Evolutionary conservation across 1,284 basidiomycete species (phyloP).

Genomic region (Polyporus tsugae): DNA sequence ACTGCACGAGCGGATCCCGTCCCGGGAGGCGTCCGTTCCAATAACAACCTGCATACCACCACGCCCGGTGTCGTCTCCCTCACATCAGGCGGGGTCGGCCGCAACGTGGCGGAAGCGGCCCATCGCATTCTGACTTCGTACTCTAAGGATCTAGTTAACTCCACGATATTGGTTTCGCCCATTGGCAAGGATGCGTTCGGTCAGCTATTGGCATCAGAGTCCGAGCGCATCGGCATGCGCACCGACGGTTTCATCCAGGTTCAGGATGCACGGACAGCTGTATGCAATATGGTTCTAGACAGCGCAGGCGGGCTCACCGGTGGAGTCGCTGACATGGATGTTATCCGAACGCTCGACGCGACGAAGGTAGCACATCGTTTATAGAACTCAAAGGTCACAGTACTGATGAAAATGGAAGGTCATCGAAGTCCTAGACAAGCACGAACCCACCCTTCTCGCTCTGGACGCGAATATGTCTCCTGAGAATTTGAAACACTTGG

Average conservation of each 20-base stretch:
- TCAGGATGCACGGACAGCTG: slow-evolving; percentile 64
- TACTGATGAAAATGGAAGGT: slow-evolving; percentile 44
- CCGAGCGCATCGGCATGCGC: slow-evolving; percentile 73
- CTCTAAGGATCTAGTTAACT: slow-evolving; percentile 41
- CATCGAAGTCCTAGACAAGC: slow-evolving; percentile 49
- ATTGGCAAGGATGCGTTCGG: slow-evolving; percentile 79
- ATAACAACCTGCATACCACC: slow-evolving; percentile 66
- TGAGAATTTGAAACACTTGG: slow-evolving; percentile 58
- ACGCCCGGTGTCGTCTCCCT: slow-evolving; percentile 80
- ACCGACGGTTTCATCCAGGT: slow-evolving; percentile 76
- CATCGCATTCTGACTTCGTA: slow-evolving; percentile 62
- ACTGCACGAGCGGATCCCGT: slow-evolving; percentile 62
- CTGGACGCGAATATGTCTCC: slow-evolving; percentile 85
- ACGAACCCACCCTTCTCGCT: slow-evolving; percentile 70
- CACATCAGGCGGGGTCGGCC: slow-evolving; percentile 89
- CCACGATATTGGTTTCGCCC: slow-evolving; percentile 66
- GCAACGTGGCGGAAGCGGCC: slow-evolving; percentile 94
- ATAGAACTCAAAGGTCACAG: not conserved
- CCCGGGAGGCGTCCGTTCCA: slow-evolving; percentile 33
- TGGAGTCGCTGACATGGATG: slow-evolving; percentile 93
- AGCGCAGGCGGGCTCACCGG: slow-evolving; percentile 74
- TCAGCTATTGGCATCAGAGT: slow-evolving; percentile 65
- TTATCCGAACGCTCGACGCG: slow-evolving; percentile 62
- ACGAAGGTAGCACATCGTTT: slow-evolving; percentile 51
- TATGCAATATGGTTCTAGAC: slow-evolving; percentile 89